Base-by-base conservation (phyloP, 208 protist species). In the Acanthamoeba lenticulata region DNA sequence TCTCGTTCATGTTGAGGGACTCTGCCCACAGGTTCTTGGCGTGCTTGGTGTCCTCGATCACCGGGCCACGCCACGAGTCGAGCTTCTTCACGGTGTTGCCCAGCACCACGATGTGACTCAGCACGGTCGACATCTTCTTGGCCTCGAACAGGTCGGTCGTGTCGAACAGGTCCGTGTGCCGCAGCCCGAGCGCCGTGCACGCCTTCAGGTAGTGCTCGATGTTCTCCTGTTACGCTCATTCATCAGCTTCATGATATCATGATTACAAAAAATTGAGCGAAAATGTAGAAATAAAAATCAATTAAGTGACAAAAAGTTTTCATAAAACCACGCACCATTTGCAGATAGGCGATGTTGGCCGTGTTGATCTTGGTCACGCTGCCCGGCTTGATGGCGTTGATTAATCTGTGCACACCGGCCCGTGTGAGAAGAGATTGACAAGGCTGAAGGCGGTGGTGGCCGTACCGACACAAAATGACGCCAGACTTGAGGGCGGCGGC, bases 1-100 rank as follows among this genome's bases (percentile, higher is more conserved):
- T 90, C 38, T 90, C 81, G 81, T 90, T 90, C 81, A 90, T 90
- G 81, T 67, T 65, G 29, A 90, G 81, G 52, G 81, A 90, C 52
- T 90, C 49, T 4, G 81, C 81, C 81, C 81, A 90, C 17, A 90
- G 81, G 15, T 57, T 90, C 81, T 90, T 90, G n/a, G 81, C 52
- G 38, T 57, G 52, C 52, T 90, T 90, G 81, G 45, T 90, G 81
- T 90, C 81, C 24, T 90, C 81, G 47, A 90, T 90, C 13, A 90
- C 36, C 2, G 81, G 81, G 1, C 81, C 81, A 9, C 38, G 27
- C 81, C 81, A 90, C 9, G 49, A 42, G 32, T 57, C 49, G 45
- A 90, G 6, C 81, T 90, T 90, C 36, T 90, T 90, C 11, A 90
- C 81, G 17, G 81, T 90, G 32, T 90, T 90, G 44, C 81, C 81